Conservation (phyloP, 352 stramenopile species). For the Phytopythium montanum region DNA sequence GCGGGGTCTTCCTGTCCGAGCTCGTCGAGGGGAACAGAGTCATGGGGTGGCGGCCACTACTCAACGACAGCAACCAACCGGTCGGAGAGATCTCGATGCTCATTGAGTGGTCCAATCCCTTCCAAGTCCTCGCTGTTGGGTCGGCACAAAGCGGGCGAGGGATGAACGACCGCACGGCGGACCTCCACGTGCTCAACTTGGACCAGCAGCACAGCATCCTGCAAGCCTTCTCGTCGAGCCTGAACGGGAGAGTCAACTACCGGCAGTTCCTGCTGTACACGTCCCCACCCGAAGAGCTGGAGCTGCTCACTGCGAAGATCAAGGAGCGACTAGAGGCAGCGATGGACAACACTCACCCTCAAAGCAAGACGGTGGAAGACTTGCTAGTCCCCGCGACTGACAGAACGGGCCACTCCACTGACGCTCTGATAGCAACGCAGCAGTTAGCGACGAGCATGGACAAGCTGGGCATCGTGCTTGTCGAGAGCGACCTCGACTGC, state of each 20-base stretch:
- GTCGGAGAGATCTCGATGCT: slow-evolving; percentile 68
- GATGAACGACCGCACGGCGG: slow-evolving; percentile 20
- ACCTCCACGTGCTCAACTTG: slow-evolving; percentile 61
- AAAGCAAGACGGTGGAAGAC: slow-evolving; percentile 39
- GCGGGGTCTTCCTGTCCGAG: slow-evolving; percentile 55
- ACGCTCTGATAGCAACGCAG: slow-evolving; percentile 14
- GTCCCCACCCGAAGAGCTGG: slow-evolving; percentile 45
- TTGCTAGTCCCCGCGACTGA: slow-evolving; percentile 15
- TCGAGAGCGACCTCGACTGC: slow-evolving; percentile 23
- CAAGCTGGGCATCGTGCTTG: slow-evolving; percentile 33
- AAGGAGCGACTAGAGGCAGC: slow-evolving; percentile 47
- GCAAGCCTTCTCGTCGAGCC: slow-evolving; percentile 47
- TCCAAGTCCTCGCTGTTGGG: slow-evolving; percentile 59
- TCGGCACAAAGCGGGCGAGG: slow-evolving; percentile 27
- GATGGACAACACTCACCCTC: slow-evolving; percentile 9
- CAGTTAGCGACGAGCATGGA: slow-evolving; percentile 13
- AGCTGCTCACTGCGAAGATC: slow-evolving; percentile 51
- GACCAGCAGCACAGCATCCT: slow-evolving; percentile 68
- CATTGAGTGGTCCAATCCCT: slow-evolving; percentile 76
- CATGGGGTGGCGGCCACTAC: slow-evolving; percentile 68
- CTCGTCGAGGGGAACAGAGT: slow-evolving; percentile 70
- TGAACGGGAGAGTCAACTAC: slow-evolving; percentile 73
- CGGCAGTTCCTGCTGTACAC: slow-evolving; percentile 61
- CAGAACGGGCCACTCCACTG: slow-evolving; percentile 5
- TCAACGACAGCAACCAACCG: slow-evolving; percentile 45